Evolutionary conservation across 352 stramenopile species (phyloP), one percentile per base, ranked within the genome.

Genomic region (Phytopythium sindhum): DNA sequence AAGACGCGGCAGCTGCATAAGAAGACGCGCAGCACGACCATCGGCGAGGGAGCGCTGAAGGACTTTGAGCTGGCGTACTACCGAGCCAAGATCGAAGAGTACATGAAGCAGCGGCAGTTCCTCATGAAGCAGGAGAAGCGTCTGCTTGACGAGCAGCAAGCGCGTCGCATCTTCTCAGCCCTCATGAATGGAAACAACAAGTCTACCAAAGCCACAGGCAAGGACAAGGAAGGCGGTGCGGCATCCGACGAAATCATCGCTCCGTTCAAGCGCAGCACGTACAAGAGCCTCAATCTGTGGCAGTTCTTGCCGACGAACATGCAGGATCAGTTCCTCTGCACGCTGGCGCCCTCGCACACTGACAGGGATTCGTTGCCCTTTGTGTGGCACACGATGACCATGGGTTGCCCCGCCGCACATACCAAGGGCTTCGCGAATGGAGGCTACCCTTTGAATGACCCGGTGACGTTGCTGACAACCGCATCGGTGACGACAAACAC

Each of bases 381-480:
- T 45, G 84, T 86, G 42, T 93, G 84, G 84, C 84, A 93, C 64
- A 95, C 86, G 6, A 92, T 95, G 80, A 95, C 86, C 1, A 95
- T 95, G 86, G 86, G 86, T 23, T 91, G 82, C 50, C 84, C 84
- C 12, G 84, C 86, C 15, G 86, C 84, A 15, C 86, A 95, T 65
- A 89, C 81, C 24, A 92, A 91, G 67, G 86, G 86, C 2, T 95
- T 95, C 64, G 72, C 82, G 2, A 88, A 80, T 57, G 82, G 84
- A 28, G 86, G 86, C 8, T 90, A 81, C 56, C 77, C 78, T 10
- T 59, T 66, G 59, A 64, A 59, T 2, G 58, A 63, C 45, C 63
- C 65, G 47, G 60, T 60, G 0, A 41, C 64, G 28, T 58, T 67
- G 0, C 33, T 76, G n/a, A 12, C 66, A 26, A 66, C 68, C 2